Evolutionary conservation across 176 grass and related monocot genomes (phyloP).

Genomic region (Metroxylon sagu): DNA sequence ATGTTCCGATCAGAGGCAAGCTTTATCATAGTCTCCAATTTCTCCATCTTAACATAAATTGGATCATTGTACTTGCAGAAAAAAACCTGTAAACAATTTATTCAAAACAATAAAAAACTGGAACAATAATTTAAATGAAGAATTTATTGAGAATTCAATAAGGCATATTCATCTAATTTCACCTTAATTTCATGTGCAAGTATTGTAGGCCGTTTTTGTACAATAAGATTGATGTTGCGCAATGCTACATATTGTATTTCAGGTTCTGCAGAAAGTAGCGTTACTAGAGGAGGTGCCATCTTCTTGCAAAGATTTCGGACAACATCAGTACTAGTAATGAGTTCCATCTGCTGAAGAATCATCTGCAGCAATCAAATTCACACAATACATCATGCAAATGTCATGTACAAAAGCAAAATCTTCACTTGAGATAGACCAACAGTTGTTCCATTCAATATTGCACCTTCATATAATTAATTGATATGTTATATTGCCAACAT

Average conservation of each 20-base stretch:
- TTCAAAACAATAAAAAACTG: neutral
- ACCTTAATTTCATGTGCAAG: slow-evolving; percentile 99
- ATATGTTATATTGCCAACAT: too few relatives aligned
- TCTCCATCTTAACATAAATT: slow-evolving; percentile 99
- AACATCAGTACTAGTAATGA: slow-evolving; percentile 91
- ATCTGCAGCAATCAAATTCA: slow-evolving; percentile 39
- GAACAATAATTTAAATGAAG: slow-evolving; percentile 1
- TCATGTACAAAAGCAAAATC: too few relatives aligned
- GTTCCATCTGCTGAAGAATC: slow-evolving; percentile 99
- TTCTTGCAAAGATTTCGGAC: slow-evolving; percentile 98
- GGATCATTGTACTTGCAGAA: slow-evolving; percentile 99
- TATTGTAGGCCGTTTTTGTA: slow-evolving; percentile 98
- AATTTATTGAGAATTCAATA: slow-evolving; percentile 5
- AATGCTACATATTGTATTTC: slow-evolving; percentile 97
- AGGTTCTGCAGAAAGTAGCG: slow-evolving; percentile 91
- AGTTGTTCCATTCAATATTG: too few relatives aligned
- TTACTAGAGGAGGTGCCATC: slow-evolving; percentile 97
- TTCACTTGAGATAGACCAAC: too few relatives aligned
- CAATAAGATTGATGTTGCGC: slow-evolving; percentile 98
- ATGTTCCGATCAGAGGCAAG: slow-evolving; percentile 93
- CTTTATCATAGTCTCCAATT: slow-evolving; percentile 99
- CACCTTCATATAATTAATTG: too few relatives aligned
- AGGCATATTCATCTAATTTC: slow-evolving; percentile 20
- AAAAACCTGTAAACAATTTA: slow-evolving; percentile 61
- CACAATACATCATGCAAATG: too few relatives aligned